Conservation (phyloP, 108 stramenopile genomes). For the Nannochloropsis gaditana region DNA sequence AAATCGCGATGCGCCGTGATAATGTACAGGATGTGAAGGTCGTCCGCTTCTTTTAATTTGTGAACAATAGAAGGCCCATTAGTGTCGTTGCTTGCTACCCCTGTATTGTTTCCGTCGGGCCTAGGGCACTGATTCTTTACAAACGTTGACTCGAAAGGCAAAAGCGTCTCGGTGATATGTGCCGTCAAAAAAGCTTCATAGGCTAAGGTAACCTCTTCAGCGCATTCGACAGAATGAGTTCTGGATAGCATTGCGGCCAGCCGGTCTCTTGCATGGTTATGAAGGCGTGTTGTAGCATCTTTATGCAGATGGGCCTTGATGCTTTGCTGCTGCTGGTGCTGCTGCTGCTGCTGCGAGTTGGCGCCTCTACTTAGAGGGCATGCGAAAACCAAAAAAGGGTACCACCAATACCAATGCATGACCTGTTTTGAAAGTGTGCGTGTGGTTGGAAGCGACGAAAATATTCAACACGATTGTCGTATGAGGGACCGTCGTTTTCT, state of each 20-base stretch:
- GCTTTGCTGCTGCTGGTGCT: too few species aligned
- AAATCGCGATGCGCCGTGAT: slow-evolving; percentile 76
- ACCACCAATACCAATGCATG: background rate
- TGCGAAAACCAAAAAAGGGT: background rate
- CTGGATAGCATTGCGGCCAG: background rate
- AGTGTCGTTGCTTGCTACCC: background rate
- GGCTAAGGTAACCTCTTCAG: background rate
- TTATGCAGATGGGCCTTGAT: background rate
- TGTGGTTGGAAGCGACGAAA: background rate
- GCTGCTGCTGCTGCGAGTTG: background rate
- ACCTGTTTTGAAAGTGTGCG: background rate
- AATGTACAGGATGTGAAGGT: slow-evolving; percentile 61
- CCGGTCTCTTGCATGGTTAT: background rate
- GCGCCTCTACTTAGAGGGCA: background rate
- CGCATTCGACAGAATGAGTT: background rate
- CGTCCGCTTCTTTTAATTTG: background rate
- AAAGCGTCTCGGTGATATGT: slow-evolving; percentile 17
- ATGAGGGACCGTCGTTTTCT: too few species aligned
- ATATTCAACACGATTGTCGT: background rate
- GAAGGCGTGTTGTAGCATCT: background rate
- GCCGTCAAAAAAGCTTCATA: slow-evolving; percentile 12
- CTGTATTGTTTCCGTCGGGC: background rate
- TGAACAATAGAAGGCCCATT: background rate
- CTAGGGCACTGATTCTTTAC: background rate
- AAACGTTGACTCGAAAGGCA: slow-evolving; percentile 11